These are phyloP conservation scores for Cenchrus fungigraminus DNA, from an alignment of 176 grass and related monocot species.

Conservation along the genomic window DNA sequence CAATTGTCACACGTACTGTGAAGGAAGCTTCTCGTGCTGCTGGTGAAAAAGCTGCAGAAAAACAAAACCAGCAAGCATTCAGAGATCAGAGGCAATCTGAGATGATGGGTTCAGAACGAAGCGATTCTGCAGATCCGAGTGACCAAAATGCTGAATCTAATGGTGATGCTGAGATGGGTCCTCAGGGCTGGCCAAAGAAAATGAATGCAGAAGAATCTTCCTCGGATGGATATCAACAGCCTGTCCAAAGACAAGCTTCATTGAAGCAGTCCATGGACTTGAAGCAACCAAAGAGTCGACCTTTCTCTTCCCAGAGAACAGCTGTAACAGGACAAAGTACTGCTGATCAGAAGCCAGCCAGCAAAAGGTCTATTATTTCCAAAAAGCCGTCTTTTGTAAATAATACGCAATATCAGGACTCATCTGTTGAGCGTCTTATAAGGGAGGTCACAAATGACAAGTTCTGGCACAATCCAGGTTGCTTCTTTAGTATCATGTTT, in stretches of 20 bases:
- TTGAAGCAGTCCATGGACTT: conserved; percentile 67
- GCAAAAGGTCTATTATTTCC: conserved; percentile 76
- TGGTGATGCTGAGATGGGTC: conserved; percentile 63
- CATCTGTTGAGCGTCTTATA: conserved; percentile 94
- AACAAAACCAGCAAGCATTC: conserved; percentile 42
- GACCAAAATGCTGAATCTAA: conserved; percentile 77
- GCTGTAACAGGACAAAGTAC: conserved; percentile 53
- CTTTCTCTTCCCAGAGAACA: conserved; percentile 54
- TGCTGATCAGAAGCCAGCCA: conserved; percentile 68
- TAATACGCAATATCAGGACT: conserved; percentile 74
- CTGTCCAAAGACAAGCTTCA: conserved; percentile 54
- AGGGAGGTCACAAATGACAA: conserved; percentile 96
- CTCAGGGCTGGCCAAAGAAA: conserved; percentile 54
- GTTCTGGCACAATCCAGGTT: conserved; percentile 99
- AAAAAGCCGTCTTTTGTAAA: conserved; percentile 74
- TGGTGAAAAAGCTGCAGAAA: conserved; percentile 64
- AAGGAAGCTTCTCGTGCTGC: conserved; percentile 70
- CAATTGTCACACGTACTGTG: conserved; percentile 83
- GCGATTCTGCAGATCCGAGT: conserved; percentile 52
- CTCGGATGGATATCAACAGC: conserved; percentile 52
- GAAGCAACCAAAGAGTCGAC: conserved; percentile 63
- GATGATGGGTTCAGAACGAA: conserved; percentile 52
- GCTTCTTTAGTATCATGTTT: conserved; percentile 32
- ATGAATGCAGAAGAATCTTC: conserved; percentile 54
- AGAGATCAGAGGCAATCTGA: conserved; percentile 79